A percentile compares a stretch with the other conserved stretches of the same genome.
These are phyloP conservation scores for Curvularia hawaiiensis DNA, from an alignment of 2,329 filamentous ascomycete genomes.

Conservation along the genomic window DNA sequence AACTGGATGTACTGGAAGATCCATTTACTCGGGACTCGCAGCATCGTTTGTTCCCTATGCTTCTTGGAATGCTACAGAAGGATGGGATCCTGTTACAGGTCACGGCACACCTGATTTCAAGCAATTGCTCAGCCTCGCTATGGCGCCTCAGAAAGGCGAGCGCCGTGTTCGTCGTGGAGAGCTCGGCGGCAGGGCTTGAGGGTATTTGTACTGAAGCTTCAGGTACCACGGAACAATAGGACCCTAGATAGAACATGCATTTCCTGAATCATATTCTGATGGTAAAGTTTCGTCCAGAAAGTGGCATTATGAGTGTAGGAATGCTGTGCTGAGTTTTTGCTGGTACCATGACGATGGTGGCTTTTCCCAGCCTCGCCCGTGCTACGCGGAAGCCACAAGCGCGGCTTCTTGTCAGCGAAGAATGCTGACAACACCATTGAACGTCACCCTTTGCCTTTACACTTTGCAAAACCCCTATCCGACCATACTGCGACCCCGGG, in stretches of 20 bases:
- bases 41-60: slow-evolving; percentile 53
- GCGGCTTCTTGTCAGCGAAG: neutral
- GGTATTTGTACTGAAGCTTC: neutral
- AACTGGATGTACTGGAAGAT: slow-evolving; percentile 50
- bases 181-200: neutral
- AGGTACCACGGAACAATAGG: neutral
- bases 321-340: neutral
- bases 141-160: slow-evolving; percentile 21
- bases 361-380: neutral
- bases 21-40: slow-evolving; percentile 44
- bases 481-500: neutral
- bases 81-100: slow-evolving; percentile 59
- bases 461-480: neutral
- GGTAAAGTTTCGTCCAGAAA: neutral
- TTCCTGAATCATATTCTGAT: neutral
- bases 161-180: slow-evolving; percentile 18
- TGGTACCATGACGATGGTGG: neutral
- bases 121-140: slow-evolving; percentile 38
- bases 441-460: neutral
- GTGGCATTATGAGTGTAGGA: neutral
- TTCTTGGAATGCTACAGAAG: slow-evolving; percentile 57
- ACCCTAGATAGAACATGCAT: neutral
- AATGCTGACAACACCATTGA: neutral
- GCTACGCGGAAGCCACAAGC: neutral
- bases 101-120: slow-evolving; percentile 46